Evolutionary conservation across 257 asterid species (phyloP), one percentile per base, ranked within the genome.

Genomic region (Fraxinus quadrangulata): DNA sequence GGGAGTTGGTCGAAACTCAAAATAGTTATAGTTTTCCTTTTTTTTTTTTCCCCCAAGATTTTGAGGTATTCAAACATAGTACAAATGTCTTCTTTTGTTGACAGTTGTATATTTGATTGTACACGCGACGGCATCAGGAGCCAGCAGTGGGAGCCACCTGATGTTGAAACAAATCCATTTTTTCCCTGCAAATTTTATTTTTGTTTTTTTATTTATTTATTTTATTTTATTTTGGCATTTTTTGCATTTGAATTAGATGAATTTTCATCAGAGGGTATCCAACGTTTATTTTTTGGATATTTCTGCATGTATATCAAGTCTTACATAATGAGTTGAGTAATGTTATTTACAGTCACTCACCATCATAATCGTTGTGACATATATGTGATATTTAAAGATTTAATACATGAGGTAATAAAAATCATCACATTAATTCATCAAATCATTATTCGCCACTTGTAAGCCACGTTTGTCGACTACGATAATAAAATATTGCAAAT

Each of bases 101-200:
- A 84, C 92, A 85, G 86, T 51, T 91, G 93, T 85, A 49, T 72
- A 34, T 16, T 28, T 10, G 77, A 82, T 26, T 75, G 88, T 87
- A 87, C 97, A 90, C 93, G 86, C 85, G 97, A 88, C 92, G 71
- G 93, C 87, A 78, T 37, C 3, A 21, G 34, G 78, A 71, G 67
- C 34, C 70, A 36, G 17, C 49, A 37, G 10, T 10, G 83, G 81
- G 85, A 39, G 90, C 63, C 16, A 87, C 81, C 21, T 71, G 67
- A 2, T 54, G 66, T 75, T 66, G 80, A 73, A 72, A 59, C 75
- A 47, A 23, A 13, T 16, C 42, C 79, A 68, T 14, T 72, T 75
- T 31, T 79, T 80, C 81, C 74, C 45, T 12, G 13, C 45, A 9
- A 1, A 6, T 39, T 39, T 39, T 1, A 1, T 33, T 33, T 33